Percentiles rank a stretch among this genome's conserved stretches.
Conservation (phyloP, 768 basidiomycete species). For the Mycena leptocephala region DNA sequence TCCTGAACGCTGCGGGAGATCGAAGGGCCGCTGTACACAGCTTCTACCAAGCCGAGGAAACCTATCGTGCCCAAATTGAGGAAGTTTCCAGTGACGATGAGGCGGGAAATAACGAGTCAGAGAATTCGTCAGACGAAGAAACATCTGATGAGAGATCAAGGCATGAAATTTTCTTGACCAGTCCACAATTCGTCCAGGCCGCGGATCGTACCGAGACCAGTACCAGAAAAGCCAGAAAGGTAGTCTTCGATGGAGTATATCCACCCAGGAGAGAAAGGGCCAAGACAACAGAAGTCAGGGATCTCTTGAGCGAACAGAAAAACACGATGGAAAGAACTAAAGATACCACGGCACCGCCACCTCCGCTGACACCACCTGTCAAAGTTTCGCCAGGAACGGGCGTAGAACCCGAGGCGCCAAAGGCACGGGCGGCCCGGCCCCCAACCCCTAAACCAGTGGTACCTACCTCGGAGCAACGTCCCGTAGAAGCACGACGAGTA, state of each 20-base stretch:
- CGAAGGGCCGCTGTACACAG: not conserved
- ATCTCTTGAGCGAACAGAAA: not conserved
- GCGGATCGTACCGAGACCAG: not conserved
- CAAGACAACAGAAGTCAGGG: not conserved
- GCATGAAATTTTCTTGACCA: no score
- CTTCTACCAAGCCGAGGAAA: not conserved
- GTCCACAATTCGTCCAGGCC: not conserved
- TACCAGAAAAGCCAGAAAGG: not conserved
- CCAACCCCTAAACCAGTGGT: no score
- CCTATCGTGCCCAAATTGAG: not conserved
- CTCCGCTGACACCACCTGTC: not conserved
- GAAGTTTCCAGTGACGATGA: not conserved
- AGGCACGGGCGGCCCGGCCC: no score
- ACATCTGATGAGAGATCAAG: no score
- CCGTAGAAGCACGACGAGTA: no score
- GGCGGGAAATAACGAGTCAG: no score
- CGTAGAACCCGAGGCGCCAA: no score
- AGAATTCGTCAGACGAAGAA: not conserved
- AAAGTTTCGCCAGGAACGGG: not conserved
- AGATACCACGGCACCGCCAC: not conserved
- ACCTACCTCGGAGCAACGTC: no score
- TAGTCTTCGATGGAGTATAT: not conserved
- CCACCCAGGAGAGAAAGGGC: not conserved
- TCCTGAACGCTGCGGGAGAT: not conserved
- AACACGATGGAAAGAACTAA: not conserved